These are phyloP conservation scores for Pythium sukuiense DNA, from an alignment of 352 stramenopile genomes.

Conservation along the genomic window DNA sequence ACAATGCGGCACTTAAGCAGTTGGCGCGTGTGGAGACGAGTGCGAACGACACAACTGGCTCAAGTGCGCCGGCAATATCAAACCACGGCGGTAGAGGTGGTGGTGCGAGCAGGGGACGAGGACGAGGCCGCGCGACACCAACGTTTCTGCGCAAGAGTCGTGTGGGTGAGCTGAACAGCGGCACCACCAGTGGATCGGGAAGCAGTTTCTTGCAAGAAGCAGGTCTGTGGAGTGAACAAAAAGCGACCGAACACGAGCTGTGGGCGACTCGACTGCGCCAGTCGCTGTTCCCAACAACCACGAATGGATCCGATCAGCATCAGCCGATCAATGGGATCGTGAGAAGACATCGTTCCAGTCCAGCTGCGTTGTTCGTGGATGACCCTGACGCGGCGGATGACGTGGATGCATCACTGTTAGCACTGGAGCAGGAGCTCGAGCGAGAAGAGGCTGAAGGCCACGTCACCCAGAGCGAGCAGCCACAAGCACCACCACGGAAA, in stretches of 20 bases:
- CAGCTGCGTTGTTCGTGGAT: neutral
- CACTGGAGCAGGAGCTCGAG: conserved; percentile 22
- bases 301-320: neutral
- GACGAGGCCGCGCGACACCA: conserved; percentile 1
- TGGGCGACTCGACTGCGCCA: conserved; percentile 8
- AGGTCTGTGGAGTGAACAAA: conserved; percentile 9
- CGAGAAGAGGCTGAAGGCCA: conserved; percentile 2
- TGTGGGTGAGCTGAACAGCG: neutral
- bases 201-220: neutral
- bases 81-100: neutral
- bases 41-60: neutral
- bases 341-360: neutral
- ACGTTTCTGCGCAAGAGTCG: conserved; percentile 14
- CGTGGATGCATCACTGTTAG: conserved; percentile 16
- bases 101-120: neutral
- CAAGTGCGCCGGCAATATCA: neutral
- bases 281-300: neutral
- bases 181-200: neutral
- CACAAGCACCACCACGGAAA: neutral
- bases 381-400: conserved; percentile 5
- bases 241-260: neutral
- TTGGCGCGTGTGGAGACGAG: neutral
- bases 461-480: too few relatives aligned
- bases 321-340: neutral
- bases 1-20: conserved; percentile 9